phyloP scores from a whole-genome alignment of 768 basidiomycete species.

The Agaricus bisporus region DNA sequence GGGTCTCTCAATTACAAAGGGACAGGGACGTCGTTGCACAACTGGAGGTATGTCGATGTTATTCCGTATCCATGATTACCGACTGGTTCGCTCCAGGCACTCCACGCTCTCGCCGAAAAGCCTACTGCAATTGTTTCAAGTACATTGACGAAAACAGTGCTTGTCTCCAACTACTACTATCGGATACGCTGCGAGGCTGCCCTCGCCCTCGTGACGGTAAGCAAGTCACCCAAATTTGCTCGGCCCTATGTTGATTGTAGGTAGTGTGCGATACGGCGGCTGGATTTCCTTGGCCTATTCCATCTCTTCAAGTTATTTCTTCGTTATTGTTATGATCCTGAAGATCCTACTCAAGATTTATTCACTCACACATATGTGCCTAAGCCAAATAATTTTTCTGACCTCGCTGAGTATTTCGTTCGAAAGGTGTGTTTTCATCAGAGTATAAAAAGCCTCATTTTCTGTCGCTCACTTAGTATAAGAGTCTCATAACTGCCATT shows the following conservation, averaged over 20 bases:
- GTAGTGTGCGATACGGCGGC: slow-evolving; percentile 77
- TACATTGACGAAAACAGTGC: slow-evolving; percentile 86
- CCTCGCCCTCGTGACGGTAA: slow-evolving; percentile 71
- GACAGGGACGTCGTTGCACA: slow-evolving; percentile 97
- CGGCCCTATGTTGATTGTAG: slow-evolving; percentile 8
- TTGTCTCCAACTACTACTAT: slow-evolving; percentile 94
- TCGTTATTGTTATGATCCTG: slow-evolving; percentile 84
- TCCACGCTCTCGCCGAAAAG: slow-evolving; percentile 76
- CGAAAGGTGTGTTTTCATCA: slow-evolving; percentile 60
- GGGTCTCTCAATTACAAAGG: slow-evolving; percentile 92
- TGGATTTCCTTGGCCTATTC: slow-evolving; percentile 89
- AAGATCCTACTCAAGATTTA: slow-evolving; percentile 74
- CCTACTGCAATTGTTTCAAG: slow-evolving; percentile 85
- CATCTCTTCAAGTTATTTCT: slow-evolving; percentile 94
- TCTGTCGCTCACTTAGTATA: not conserved
- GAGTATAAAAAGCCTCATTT: not conserved
- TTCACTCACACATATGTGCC: slow-evolving; percentile 90
- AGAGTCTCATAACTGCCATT: slow-evolving; percentile 79
- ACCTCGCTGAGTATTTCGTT: slow-evolving; percentile 90
- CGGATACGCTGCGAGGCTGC: slow-evolving; percentile 95
- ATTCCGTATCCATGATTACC: not conserved
- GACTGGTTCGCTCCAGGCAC: slow-evolving; percentile 51
- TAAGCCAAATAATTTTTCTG: slow-evolving; percentile 90
- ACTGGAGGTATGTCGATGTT: slow-evolving; percentile 64
- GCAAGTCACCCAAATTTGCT: slow-evolving; percentile 19